A percentile compares a stretch with the other conserved stretches of the same genome.
Conservation (phyloP, 2,329 filamentous ascomycete genomes). For the Xylaria sp. region DNA sequence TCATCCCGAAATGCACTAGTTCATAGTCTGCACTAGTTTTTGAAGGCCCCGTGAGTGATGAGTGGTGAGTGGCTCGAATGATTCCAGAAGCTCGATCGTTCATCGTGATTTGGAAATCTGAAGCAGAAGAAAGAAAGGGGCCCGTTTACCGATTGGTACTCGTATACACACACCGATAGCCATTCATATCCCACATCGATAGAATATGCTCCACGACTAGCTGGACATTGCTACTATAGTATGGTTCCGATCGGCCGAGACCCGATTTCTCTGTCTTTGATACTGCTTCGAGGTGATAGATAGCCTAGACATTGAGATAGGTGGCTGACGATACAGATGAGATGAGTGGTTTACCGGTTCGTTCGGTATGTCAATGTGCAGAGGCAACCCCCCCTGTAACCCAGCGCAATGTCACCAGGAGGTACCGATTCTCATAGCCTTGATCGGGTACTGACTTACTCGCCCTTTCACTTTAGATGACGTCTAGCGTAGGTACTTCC, state of each 20-base stretch:
- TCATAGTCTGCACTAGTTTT: slow-evolving; percentile 25
- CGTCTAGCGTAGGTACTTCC: slow-evolving; percentile 2
- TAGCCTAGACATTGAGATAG: neutral
- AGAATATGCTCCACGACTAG: neutral
- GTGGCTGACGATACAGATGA: neutral
- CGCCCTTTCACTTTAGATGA: slow-evolving; percentile 1
- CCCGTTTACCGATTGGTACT: slow-evolving; percentile 1
- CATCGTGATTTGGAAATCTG: slow-evolving; percentile 32
- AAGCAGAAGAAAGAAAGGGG: slow-evolving; percentile 24
- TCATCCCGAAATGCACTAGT: slow-evolving; percentile 25
- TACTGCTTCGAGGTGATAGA: neutral
- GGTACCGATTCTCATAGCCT: slow-evolving; percentile 10
- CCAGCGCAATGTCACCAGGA: slow-evolving; percentile 17
- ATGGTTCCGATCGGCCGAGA: slow-evolving; percentile 15
- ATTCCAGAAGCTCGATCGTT: slow-evolving; percentile 33
- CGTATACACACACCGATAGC: neutral
- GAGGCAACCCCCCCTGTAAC: slow-evolving; percentile 10
- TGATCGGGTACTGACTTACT: neutral
- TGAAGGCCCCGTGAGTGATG: slow-evolving; percentile 4
- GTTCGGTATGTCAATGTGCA: slow-evolving; percentile 14
- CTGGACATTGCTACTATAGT: neutral
- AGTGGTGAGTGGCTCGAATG: slow-evolving; percentile 15
- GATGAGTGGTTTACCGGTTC: slow-evolving; percentile 14
- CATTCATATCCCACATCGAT: neutral
- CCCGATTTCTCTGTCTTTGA: slow-evolving; percentile 13